Evolutionary conservation across 345 rosid genomes (phyloP).

Genomic region (Lepidium didymum): DNA sequence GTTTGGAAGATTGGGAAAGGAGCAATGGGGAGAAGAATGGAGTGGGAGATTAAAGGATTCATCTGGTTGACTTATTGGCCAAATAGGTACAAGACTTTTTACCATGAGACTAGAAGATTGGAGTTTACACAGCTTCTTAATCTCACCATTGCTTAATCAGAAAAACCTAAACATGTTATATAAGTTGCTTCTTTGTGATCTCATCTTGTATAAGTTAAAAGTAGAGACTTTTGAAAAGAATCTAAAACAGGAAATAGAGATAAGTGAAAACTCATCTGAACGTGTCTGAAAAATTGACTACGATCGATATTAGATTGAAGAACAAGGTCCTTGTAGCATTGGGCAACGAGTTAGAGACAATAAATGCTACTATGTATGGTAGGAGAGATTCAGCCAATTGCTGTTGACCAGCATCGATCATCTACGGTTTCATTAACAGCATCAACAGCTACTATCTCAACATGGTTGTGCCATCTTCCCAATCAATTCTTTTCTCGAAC

Average conservation of each 20-base stretch:
- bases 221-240: background rate
- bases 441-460: conserved; percentile 70
- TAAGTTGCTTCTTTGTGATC: background rate
- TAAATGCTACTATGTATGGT: conserved; percentile 11
- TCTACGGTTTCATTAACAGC: conserved; percentile 52
- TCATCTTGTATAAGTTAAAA: background rate
- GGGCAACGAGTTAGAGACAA: background rate
- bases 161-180: background rate
- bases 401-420: conserved; percentile 9
- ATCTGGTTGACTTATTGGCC: conserved; percentile 96
- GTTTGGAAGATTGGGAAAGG: conserved; percentile 62
- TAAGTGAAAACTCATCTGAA: background rate
- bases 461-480: conserved; percentile 49
- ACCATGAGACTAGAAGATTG: conserved; percentile 64
- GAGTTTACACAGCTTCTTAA: conserved; percentile 59
- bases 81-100: conserved; percentile 55
- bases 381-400: conserved; percentile 8
- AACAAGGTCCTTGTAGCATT: background rate
- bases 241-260: background rate
- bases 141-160: conserved; percentile 38
- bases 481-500: conserved; percentile 51
- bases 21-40: conserved; percentile 52
- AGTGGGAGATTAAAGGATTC: conserved; percentile 74
- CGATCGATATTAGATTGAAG: background rate
- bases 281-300: background rate